phyloP scores from a whole-genome alignment of 768 basidiomycete genomes.

The Macrocybe gigantea region DNA sequence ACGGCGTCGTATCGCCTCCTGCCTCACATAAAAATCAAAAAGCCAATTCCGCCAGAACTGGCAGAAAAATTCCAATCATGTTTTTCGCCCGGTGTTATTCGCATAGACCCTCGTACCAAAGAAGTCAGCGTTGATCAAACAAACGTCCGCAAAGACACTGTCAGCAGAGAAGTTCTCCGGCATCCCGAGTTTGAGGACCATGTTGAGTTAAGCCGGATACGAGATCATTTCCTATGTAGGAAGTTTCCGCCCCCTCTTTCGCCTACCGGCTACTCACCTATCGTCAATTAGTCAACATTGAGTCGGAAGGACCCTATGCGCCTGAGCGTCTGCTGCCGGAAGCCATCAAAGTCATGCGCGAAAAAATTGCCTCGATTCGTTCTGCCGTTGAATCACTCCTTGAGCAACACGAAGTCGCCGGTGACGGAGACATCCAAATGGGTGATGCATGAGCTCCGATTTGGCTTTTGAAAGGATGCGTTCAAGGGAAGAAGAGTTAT shows the following conservation, averaged over 20 bases:
- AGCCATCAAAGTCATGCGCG: conserved; percentile 74
- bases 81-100: conserved; percentile 81
- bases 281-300: conserved; percentile 63
- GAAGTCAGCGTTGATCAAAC: conserved; percentile 56
- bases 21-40: conserved; percentile 72
- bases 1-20: conserved; percentile 94
- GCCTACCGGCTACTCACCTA: not conserved
- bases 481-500: conserved; percentile 9
- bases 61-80: conserved; percentile 81
- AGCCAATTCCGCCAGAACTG: conserved; percentile 72
- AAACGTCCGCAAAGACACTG: conserved; percentile 76
- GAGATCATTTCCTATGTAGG: conserved; percentile 93
- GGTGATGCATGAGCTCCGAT: conserved; percentile 20
- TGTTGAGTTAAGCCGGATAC: conserved; percentile 78
- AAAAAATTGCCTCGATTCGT: conserved; percentile 61
- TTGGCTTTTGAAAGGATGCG: too few species aligned
- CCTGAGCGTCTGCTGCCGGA: conserved; percentile 82
- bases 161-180: conserved; percentile 88
- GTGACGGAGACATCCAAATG: conserved; percentile 51
- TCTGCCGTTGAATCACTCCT: conserved; percentile 55
- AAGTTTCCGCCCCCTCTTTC: conserved; percentile 3
- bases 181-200: conserved; percentile 85
- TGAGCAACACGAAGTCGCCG: conserved; percentile 25
- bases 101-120: conserved; percentile 51
- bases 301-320: conserved; percentile 84